Evolutionary conservation across 495 filamentous ascomycete species (phyloP), one percentile per base, ranked within the genome.

Genomic region (Monascus purpureus): DNA sequence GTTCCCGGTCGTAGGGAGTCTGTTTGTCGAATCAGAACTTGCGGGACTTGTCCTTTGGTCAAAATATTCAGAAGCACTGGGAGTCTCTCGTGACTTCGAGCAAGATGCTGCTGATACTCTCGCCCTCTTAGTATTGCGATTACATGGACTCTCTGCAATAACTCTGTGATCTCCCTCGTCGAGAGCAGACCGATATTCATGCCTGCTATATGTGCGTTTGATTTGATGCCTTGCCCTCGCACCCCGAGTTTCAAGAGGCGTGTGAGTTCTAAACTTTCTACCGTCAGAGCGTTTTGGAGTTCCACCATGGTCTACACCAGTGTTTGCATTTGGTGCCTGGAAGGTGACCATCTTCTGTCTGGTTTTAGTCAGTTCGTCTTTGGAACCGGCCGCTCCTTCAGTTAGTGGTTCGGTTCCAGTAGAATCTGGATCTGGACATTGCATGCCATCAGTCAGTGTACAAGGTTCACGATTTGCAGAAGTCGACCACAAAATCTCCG

Each of bases 291-390:
- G 25, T n/a, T 27, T 27, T 27, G 25, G 25, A 4, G 25, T 27
- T 3, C 11, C n/a, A n/a, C 4, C n/a, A 12, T n/a, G 29, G n/a
- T 33, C 32, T 4, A 9, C 8, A 1, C 17, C 17, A 5, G 29
- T 13, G 13, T 13, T 12, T 13, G 37, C 8, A 3, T 29, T 33
- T 13, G 33, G 15, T n/a, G 34, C 22, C 6, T 44, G 39, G 17
- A 57, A 60, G 13, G 47, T 53, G 13, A 57, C 52, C 20, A 43
- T 33, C 17, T 55, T 57, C 2, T 38, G 44, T 26, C 45, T 46
- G 13, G 6, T 32, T 8, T 14, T 32, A 12, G 18, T 6, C 2
- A 13, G 28, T 17, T 24, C 31, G 12, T 8, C 20, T 6, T 41
- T 33, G 17, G 1, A 14, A 14, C 4, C 15, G 6, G 27, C 27